Base-by-base conservation (phyloP, 176 grass and related monocot genomes). In the Zoysia pacifica region DNA sequence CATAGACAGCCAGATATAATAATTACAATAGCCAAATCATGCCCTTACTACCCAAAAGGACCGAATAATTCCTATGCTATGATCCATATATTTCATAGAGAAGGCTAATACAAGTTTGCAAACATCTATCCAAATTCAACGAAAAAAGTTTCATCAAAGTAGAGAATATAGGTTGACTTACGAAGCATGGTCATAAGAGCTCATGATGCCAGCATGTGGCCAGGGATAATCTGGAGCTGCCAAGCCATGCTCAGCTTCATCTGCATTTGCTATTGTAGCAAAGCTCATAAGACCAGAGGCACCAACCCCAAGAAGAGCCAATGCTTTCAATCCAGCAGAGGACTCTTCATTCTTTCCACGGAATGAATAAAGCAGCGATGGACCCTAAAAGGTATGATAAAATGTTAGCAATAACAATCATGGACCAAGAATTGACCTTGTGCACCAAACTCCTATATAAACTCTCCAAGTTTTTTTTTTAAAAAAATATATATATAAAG, bases 201-300 rank as follows among this genome's bases (percentile, higher is more conserved):
- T 99, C 77, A 99, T 89, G 62, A 99, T 99, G 69, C 97, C 97
- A 56, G 90, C 80, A 80, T 99, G 97, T 43, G 97, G 97, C 97
- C 97, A 99, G 36, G 97, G 97, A 81, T 99, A 99, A 11, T 73
- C 81, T 41, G 90, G 81, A n/a, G 88, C 82, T 15, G 86, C 79
- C 70, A 99, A 81, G 18, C 96, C 92, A 89, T 95, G 96, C 81
- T 95, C 96, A 70, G 92, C 86, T 87, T 99, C 96, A 86, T 99
- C 96, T 74, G 96, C 96, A 80, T 84, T 89, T 50, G 93, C 90
- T 70, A 94, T 73, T 62, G 90, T 91, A 60, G 90, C 86, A 48
- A 95, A 95, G 69, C 90, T 86, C 49, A 99, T 65, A 68, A 91
- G 82, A 67, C 96, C 90, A 51, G 96, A 86, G 77, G 84, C 88